Base-by-base conservation (phyloP, 2,329 filamentous ascomycete species). In the Aspergillus intermedius region DNA sequence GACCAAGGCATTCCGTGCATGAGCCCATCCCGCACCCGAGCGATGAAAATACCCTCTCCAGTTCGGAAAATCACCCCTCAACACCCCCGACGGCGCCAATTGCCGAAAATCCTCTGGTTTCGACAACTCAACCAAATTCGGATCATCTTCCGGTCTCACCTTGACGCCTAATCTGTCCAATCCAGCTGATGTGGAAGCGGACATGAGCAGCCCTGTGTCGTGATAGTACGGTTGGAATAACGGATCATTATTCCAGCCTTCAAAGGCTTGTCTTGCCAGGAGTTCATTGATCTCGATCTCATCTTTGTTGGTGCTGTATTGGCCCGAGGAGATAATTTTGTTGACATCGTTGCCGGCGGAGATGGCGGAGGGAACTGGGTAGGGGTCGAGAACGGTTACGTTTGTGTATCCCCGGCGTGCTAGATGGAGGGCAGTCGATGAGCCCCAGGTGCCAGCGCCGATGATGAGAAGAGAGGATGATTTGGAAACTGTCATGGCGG, bases 11-110 rank as follows among this genome's bases (percentile, higher is more conserved):
- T 73, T 72, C 7, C 70, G 65, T 9, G 77, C 77, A 55, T 74
- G 74, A 3, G 77, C 74, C 75, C 77, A 80, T 3, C 77, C 77
- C 12, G 74, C 75, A 13, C 70, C 68, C 17, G 62, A 59, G n/a
- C 62, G 58, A 53, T 69, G 69, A 54, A 60, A 67, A 57, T 69
- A 72, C 6, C 71, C 74, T 54, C 61, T 62, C 73, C 74, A 76
- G 6, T 64, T 65, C 0, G 70, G 63, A 46, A 74, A 74, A 2
- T 66, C 54, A 10, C 74, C 73, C 8, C 69, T 72, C 44, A 75
- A 57, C 0, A 78, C 71, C 9, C 75, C 76, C 4, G 68, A 49
- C 1, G 77, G 76, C 71, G 78, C 78, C 0, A 76, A 72, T 8
- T 58, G 61, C n/a, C 65, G 66, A 46, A 79, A 78, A 3, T 74